Evolutionary conservation across 2,329 filamentous ascomycete species (phyloP), one percentile per base, ranked within the genome.

Genomic region (Ascochyta rabiei): DNA sequence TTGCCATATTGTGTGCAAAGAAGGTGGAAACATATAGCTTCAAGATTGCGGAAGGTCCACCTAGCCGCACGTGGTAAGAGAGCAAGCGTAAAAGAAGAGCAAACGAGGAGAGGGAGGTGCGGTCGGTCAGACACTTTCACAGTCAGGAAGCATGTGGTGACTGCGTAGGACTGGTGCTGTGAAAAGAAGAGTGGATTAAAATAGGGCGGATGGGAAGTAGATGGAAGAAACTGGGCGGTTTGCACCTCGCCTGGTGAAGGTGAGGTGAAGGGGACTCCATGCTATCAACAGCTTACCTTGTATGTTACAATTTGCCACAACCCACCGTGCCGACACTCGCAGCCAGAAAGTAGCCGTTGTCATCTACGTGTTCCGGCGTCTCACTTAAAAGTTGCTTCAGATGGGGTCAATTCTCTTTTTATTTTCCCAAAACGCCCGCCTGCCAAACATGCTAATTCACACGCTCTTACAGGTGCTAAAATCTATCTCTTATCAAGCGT

Each of bases 381-480:
- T 24, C 7, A n/a, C n/a, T 10, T 15, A 13, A 4, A 5, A 18
- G 9, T 13, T 35, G 15, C 15, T 38, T 5, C 26, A 31, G 33
- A 31, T 38, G 52, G 52, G 52, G 40, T 50, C 21, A 41, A 50
- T 41, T 18, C 61, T 63, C 51, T 63, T 71, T 67, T 69, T 61
- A 62, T 68, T 60, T 60, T 62, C 59, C 64, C 61, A 45, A 65
- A 68, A 72, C 66, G 66, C 68, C 69, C 54, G 53, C 53, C 56
- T 60, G 57, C 48, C 45, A 59, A 52, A 59, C 42, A 48, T 60
- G 51, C 62, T 52, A 43, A 41, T 24, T 38, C 50, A 54, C 63
- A 56, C 69, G 63, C 57, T 67, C 64, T 69, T 70, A 71, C 70
- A 73, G 45, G 51, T 60, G 58, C 62, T 61, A 56, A 58, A 55